Conservation (phyloP, 2,329 filamentous ascomycete genomes). For the Diaporthe velutina region DNA sequence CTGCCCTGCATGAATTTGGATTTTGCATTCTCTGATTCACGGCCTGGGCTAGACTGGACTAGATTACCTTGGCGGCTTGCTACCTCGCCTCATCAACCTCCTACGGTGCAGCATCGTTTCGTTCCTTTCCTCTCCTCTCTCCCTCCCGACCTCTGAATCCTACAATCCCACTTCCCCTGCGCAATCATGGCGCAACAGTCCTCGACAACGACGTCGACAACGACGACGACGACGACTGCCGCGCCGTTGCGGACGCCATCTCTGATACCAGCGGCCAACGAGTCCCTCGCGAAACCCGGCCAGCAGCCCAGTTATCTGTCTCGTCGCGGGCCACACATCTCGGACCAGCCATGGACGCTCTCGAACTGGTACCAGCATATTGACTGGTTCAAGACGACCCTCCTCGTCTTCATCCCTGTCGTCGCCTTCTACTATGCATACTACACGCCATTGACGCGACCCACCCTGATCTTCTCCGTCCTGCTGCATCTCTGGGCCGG, state of each 20-base stretch:
- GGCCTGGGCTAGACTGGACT: not conserved
- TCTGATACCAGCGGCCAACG: slow-evolving; percentile 16
- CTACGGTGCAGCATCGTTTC: not conserved
- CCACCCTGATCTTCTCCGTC: slow-evolving; percentile 59
- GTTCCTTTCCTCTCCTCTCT: not conserved
- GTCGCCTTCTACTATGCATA: slow-evolving; percentile 13
- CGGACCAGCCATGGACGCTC: slow-evolving; percentile 30
- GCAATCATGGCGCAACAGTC: slow-evolving; percentile 9
- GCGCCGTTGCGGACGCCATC: not conserved
- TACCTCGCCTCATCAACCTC: too few species aligned
- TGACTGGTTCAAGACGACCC: slow-evolving; percentile 34
- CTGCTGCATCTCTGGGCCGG: slow-evolving; percentile 88
- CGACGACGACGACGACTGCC: not conserved
- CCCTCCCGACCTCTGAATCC: not conserved
- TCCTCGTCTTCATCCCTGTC: slow-evolving; percentile 31
- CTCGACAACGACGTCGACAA: slow-evolving; percentile 9
- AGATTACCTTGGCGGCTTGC: not conserved
- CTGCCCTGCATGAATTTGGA: not conserved
- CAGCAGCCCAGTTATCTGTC: slow-evolving; percentile 31
- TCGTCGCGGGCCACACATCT: slow-evolving; percentile 30
- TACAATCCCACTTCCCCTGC: not conserved
- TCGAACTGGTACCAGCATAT: slow-evolving; percentile 35
- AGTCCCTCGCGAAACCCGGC: not conserved
- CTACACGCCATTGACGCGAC: slow-evolving; percentile 30
- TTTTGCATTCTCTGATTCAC: not conserved